Percentiles rank a stretch among this genome's conserved stretches.
Conservation (phyloP, 2,329 filamentous ascomycete genomes). For the Diaporthe helianthi region DNA sequence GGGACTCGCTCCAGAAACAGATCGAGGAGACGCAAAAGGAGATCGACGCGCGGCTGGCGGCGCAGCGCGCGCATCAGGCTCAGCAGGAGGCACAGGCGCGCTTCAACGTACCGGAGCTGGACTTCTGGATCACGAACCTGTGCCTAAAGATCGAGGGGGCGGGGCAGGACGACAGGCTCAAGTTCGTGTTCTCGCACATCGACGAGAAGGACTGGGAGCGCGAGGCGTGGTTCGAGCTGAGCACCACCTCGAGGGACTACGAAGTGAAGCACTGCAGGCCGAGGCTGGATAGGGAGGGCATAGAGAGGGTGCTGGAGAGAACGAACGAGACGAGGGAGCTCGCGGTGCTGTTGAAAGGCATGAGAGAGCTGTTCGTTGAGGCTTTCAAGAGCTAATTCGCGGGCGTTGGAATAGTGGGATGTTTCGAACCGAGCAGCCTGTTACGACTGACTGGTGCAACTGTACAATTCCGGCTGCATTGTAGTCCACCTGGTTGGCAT, state of each 20-base stretch:
- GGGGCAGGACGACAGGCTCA: conserved; percentile 81
- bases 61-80: conserved; percentile 74
- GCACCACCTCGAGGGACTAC: conserved; percentile 82
- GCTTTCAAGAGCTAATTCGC: conserved; percentile 60
- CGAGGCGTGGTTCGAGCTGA: conserved; percentile 93
- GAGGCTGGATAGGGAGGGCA: conserved; percentile 78
- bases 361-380: conserved; percentile 80
- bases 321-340: conserved; percentile 84
- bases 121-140: conserved; percentile 94
- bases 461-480: background rate
- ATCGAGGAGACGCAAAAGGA: conserved; percentile 73
- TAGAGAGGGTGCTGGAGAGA: conserved; percentile 77
- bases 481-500: background rate
- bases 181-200: conserved; percentile 88
- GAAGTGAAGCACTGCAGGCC: conserved; percentile 82
- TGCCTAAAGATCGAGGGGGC: conserved; percentile 90
- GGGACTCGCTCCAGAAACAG: conserved; percentile 65
- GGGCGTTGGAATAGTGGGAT: background rate
- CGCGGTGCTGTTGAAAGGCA: conserved; percentile 76
- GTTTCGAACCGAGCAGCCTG: background rate
- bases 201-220: conserved; percentile 86
- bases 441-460: background rate
- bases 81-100: conserved; percentile 83
- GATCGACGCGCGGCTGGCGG: conserved; percentile 73
- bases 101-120: conserved; percentile 90